Evolutionary conservation across 176 grass and related monocot species (phyloP).

Genomic region (Juncus effusus): DNA sequence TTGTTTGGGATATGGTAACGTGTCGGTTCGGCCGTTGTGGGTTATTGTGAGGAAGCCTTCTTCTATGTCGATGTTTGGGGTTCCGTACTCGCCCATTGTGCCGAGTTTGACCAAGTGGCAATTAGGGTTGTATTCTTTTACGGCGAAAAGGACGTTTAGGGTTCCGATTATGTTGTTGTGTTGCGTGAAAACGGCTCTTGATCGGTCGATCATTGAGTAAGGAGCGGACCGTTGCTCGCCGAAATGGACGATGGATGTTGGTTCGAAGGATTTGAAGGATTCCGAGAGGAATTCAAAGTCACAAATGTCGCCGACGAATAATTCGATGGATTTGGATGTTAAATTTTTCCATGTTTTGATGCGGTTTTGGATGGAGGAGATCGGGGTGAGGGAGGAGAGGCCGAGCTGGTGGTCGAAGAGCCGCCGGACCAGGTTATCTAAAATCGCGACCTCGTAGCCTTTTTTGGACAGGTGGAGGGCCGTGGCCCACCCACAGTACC

Average conservation of each 20-base stretch:
- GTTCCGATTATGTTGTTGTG: slow-evolving; percentile 97
- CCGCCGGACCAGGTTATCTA: slow-evolving; percentile 80
- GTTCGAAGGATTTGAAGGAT: slow-evolving; percentile 90
- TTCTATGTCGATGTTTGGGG: slow-evolving; percentile 96
- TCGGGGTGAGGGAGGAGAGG: slow-evolving; percentile 82
- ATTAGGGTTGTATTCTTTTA: slow-evolving; percentile 74
- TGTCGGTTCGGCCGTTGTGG: slow-evolving; percentile 92
- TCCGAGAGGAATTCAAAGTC: slow-evolving; percentile 95
- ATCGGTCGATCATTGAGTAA: slow-evolving; percentile 95
- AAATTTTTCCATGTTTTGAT: slow-evolving; percentile 76
- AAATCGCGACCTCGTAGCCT: slow-evolving; percentile 89
- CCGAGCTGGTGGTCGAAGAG: slow-evolving; percentile 93
- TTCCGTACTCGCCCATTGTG: slow-evolving; percentile 99
- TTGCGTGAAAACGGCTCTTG: slow-evolving; percentile 84
- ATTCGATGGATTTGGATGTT: slow-evolving; percentile 64
- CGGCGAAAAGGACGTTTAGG: slow-evolving; percentile 88
- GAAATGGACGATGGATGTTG: slow-evolving; percentile 84
- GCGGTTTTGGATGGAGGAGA: slow-evolving; percentile 80
- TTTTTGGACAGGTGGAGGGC: slow-evolving; percentile 93
- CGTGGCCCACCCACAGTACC: slow-evolving; percentile 93
- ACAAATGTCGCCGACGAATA: slow-evolving; percentile 88
- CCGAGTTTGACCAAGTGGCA: slow-evolving; percentile 93
- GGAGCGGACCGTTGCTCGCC: slow-evolving; percentile 92
- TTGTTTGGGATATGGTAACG: slow-evolving; percentile 92
- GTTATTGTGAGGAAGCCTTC: slow-evolving; percentile 87